Base-by-base conservation (phyloP, 169 alveolate genomes). In the Babesia ovata region DNA sequence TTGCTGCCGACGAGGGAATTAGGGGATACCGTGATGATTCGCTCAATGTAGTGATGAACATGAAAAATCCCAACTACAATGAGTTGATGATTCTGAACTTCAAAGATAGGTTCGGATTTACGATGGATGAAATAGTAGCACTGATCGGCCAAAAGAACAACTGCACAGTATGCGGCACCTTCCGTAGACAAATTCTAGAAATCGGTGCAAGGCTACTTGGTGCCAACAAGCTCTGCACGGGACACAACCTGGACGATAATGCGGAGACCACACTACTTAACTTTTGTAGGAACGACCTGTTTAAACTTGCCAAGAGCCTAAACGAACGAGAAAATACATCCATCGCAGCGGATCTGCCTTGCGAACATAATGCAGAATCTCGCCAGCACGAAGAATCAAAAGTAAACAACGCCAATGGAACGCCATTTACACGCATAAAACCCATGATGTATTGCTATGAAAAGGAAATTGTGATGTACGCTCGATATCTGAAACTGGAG, bases 1-100 rank as follows among this genome's bases (percentile, higher is more conserved):
- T 98, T 24, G 97, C 99, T 7, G 91, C 97, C 56, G 99, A 98
- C 87, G 99, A 98, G 92, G 99, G 99, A 12, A 98, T 98, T 49
- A 94, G 87, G 57, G 99, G 99, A 8, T 97, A 97, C 86, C 86
- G 99, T 57, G 99, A 97, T 77, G 98, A 95, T 57, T 94, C 99
- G 14, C 86, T 97, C 61, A 96, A 94, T 74, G 95, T 98, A 8
- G 99, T 97, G 1, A 90, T 92, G 83, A 77, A 70, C 57, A 83
- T 90, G 71, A 62, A 95, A 78, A 85, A 92, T 70, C 79, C 91
- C 42, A 95, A 96, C 65, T 83, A 92, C 48, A 77, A 95, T 17
- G 99, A 98, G 2, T 87, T 98, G 52, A 90, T 87, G 44, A 89
- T 98, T 4, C 75, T 95, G 28, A 92, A 96, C 19, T 98, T 95